phyloP scores from a whole-genome alignment of 768 basidiomycete species.

The Sarcomyxa edulis region DNA sequence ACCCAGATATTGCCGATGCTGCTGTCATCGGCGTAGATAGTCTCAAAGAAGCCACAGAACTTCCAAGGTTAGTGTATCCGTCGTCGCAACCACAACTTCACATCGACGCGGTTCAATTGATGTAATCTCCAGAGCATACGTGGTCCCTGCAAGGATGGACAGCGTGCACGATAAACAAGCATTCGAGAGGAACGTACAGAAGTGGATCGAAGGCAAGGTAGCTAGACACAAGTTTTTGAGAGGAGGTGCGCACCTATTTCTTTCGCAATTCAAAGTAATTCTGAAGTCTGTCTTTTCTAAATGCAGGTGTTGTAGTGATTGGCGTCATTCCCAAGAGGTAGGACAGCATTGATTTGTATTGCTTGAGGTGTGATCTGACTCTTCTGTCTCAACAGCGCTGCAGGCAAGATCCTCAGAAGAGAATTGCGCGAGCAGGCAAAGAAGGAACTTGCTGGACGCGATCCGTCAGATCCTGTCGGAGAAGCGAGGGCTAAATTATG shows the following conservation, averaged over 20 bases:
- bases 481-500: no score
- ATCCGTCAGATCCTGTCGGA: no score
- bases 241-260: constrained; percentile 41
- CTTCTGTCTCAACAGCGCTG: constrained; percentile 42
- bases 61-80: constrained; percentile 51
- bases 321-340: constrained; percentile 68
- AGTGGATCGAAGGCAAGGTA: constrained; percentile 67
- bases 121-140: constrained; percentile 44
- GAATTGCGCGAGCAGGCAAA: constrained; percentile 68
- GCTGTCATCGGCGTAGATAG: constrained; percentile 77
- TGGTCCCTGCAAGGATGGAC: constrained; percentile 46
- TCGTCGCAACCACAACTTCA: background rate
- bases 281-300: constrained; percentile 15
- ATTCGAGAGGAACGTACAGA: constrained; percentile 48
- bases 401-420: constrained; percentile 84
- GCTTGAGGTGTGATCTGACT: constrained; percentile 1
- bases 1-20: constrained; percentile 72
- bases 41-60: constrained; percentile 69
- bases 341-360: constrained; percentile 6
- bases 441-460: constrained; percentile 44
- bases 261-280: background rate
- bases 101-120: background rate
- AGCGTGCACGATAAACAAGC: constrained; percentile 27
- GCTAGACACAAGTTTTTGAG: constrained; percentile 75
- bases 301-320: constrained; percentile 56